Evolutionary conservation across 108 stramenopile species (phyloP).

Genomic region (Hondaea fermentalgiana): DNA sequence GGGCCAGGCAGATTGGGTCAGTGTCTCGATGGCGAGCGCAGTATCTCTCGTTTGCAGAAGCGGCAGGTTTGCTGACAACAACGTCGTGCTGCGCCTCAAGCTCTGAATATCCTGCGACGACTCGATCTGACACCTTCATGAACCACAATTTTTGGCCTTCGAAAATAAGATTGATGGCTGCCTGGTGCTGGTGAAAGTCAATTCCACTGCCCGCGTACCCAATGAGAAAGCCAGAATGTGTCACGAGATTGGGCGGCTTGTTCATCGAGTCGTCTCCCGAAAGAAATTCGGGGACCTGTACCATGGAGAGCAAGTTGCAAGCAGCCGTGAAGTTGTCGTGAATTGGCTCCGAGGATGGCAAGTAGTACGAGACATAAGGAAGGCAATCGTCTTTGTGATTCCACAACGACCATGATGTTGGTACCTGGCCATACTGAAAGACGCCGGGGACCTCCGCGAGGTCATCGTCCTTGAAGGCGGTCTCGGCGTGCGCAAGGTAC

Average conservation of each 20-base stretch:
- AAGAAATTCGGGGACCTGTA: not conserved
- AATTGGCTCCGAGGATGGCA: not conserved
- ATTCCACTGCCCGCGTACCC: not conserved
- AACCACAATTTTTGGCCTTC: not conserved
- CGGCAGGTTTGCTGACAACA: not conserved
- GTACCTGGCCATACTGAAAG: constrained; percentile 12
- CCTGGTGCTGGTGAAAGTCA: not conserved
- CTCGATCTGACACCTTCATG: not conserved
- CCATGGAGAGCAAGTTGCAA: not conserved
- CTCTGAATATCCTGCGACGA: not conserved
- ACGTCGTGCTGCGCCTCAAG: not conserved
- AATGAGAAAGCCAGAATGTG: not conserved
- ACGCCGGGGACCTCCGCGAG: not conserved
- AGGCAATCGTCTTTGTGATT: constrained; percentile 3
- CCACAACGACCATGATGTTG: constrained; percentile 6
- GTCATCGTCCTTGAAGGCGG: not conserved
- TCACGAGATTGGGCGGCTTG: not conserved
- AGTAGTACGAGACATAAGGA: not conserved
- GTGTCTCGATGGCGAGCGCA: not conserved
- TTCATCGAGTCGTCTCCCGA: not conserved
- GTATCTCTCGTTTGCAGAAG: not conserved
- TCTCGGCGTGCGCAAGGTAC: not conserved
- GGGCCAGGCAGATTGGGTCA: not conserved
- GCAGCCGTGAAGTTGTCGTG: not conserved
- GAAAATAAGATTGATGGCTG: not conserved